Base-by-base conservation (phyloP, 2,329 filamentous ascomycete species). In the Raffaelea ambrosiae region DNA sequence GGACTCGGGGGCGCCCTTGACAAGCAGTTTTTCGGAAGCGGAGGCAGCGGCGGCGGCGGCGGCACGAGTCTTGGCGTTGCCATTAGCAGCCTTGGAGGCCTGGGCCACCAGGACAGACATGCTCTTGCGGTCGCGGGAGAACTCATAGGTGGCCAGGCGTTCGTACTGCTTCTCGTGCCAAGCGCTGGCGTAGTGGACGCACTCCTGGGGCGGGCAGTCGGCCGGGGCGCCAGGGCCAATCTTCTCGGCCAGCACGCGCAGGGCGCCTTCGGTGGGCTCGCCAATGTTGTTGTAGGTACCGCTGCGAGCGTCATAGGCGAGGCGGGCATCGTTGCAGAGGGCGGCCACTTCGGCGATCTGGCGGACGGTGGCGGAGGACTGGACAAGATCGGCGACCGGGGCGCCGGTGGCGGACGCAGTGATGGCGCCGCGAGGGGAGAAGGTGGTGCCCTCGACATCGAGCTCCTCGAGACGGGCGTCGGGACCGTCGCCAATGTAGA, bases 101-200 rank as follows among this genome's bases (percentile, higher is more conserved):
- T 13, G 7, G 26, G 26, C 26, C 53, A 94, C 88, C 50, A 97
- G 72, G 33, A 98, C 94, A 43, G 93, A 98, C 93, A 98, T 98
- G 68, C 91, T 97, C 79, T 98, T 98, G 53, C 93, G 82, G 66
- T 98, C 93, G 58, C 93, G 83, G 1, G 93, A 97, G 69, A 98
- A 98, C 64, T 98, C 93, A 59, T 88, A 98, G 11, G 89, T 95
- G 9, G 90, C 84, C 48, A 95, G 74, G 39, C 85, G 81, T 46
- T 81, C 80, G 44, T 83, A 79, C 56, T 79, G 77, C 56, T 81
- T 75, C 68, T 95, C 90, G 63, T 95, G 96, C 68, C 83, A 83
- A 54, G 82, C 77, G 71, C 89, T 97, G 50, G 88, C 83, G 58
- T 84, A 79, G 69, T 97, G 86, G 38, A 93, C 75, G 54, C 81